Evolutionary conservation across 176 grass and related monocot genomes (phyloP).

Genomic region (Oryza meridionalis): DNA sequence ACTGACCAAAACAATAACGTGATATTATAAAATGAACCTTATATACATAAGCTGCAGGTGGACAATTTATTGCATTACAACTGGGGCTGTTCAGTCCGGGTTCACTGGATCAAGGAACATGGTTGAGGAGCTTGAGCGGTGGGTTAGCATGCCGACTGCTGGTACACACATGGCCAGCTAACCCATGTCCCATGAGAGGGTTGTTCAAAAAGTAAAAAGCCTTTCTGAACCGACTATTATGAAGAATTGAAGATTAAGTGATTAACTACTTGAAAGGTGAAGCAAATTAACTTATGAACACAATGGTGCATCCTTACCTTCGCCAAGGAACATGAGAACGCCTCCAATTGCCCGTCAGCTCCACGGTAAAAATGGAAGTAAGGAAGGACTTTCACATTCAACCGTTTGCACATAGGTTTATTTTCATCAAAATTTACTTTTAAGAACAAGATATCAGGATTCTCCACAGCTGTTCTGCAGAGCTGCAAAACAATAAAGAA

Average conservation of each 20-base stretch:
- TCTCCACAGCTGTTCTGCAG: conserved; percentile 72
- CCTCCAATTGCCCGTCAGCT: conserved; percentile 84
- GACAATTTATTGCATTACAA: conserved; percentile 9
- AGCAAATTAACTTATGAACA: not conserved
- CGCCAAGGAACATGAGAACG: conserved; percentile 95
- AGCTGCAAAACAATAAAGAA: conserved; percentile 59
- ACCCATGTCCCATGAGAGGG: not conserved
- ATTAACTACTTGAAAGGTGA: conserved; percentile 1
- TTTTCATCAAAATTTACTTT: conserved; percentile 99
- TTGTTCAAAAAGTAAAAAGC: not conserved
- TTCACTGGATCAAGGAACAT: not conserved
- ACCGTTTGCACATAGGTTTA: conserved; percentile 98
- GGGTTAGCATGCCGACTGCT: not conserved
- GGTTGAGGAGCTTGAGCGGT: not conserved
- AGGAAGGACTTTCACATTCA: conserved; percentile 97
- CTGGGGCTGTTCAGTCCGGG: not conserved
- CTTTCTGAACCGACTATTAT: not conserved
- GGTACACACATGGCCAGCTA: not conserved
- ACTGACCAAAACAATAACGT: not conserved
- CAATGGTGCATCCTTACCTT: conserved; percentile 52
- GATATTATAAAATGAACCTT: conserved; percentile 8
- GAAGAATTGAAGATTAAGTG: not conserved
- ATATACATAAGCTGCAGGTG: conserved; percentile 25
- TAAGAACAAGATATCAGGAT: conserved; percentile 74
- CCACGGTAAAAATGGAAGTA: conserved; percentile 98